These are phyloP conservation scores for Vicia villosa DNA, from an alignment of 306 rosid species.

Conservation along the genomic window DNA sequence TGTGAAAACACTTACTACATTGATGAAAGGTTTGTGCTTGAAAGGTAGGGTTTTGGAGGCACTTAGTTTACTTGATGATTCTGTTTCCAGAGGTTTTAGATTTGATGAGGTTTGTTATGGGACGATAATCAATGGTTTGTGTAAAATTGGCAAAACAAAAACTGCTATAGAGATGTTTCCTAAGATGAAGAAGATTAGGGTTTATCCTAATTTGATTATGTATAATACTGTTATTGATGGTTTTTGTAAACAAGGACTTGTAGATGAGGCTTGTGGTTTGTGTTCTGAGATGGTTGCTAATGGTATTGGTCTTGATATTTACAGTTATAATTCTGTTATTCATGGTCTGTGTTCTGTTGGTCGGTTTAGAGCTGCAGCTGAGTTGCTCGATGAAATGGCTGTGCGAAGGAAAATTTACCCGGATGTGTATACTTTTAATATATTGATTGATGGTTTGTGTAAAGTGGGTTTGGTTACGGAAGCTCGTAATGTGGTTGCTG, in stretches of 20 bases:
- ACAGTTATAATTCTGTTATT: constrained; percentile 40
- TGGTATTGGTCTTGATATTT: constrained; percentile 33
- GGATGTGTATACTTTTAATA: constrained; percentile 44
- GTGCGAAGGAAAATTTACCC: background rate
- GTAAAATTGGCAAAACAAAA: constrained; percentile 24
- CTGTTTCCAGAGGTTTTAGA: constrained; percentile 21
- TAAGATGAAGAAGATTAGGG: constrained; percentile 33
- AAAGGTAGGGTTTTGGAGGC: constrained; percentile 31
- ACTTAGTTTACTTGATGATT: constrained; percentile 21
- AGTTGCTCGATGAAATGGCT: constrained; percentile 40
- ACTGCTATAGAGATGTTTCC: constrained; percentile 31
- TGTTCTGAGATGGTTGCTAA: constrained; percentile 40
- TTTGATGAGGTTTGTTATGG: constrained; percentile 44
- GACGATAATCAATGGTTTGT: constrained; percentile 41
- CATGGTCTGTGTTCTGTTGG: constrained; percentile 39
- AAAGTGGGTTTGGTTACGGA: constrained; percentile 34
- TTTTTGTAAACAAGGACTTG: constrained; percentile 39
- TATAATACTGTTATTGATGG: constrained; percentile 41
- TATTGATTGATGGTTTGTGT: constrained; percentile 40
- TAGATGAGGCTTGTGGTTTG: constrained; percentile 34
- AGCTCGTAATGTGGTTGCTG: constrained; percentile 35
- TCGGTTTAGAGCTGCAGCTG: constrained; percentile 29
- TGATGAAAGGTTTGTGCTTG: constrained; percentile 41
- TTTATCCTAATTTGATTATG: constrained; percentile 37
- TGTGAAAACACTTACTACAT: constrained; percentile 2